These are phyloP conservation scores for Rhizopogon rudus DNA, from an alignment of 768 basidiomycete species.

Conservation along the genomic window DNA sequence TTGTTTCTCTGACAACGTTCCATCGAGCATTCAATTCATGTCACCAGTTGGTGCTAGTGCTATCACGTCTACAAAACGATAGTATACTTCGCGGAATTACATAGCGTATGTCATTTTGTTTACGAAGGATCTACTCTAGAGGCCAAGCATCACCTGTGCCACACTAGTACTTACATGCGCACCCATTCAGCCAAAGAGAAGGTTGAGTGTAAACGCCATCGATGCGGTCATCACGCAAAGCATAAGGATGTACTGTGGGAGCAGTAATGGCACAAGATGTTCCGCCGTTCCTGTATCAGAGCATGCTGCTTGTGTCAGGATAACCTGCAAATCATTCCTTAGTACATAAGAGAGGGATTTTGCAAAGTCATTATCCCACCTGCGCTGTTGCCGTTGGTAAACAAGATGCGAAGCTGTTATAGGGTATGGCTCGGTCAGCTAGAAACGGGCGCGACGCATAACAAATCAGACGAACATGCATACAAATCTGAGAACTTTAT, in stretches of 20 bases:
- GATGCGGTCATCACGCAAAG: neutral
- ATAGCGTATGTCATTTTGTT: no score
- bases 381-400: constrained; percentile 59
- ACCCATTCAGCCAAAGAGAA: neutral
- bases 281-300: constrained; percentile 38
- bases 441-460: neutral
- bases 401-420: constrained; percentile 49
- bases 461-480: constrained; percentile 50
- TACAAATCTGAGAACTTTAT: constrained; percentile 59
- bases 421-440: neutral
- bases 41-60: no score
- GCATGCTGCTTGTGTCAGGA: constrained; percentile 21
- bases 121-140: no score
- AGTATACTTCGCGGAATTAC: no score
- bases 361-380: constrained; percentile 21
- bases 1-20: no score
- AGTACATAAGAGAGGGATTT: neutral
- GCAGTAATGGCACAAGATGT: neutral
- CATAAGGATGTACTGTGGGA: neutral
- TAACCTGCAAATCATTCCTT: constrained; percentile 35
- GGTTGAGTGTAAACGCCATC: neutral
- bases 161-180: neutral
- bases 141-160: neutral
- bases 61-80: no score
- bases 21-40: no score